Evolutionary conservation across 306 rosid genomes (phyloP), one percentile per base, ranked within the genome.

Genomic region (Morella rubra): DNA sequence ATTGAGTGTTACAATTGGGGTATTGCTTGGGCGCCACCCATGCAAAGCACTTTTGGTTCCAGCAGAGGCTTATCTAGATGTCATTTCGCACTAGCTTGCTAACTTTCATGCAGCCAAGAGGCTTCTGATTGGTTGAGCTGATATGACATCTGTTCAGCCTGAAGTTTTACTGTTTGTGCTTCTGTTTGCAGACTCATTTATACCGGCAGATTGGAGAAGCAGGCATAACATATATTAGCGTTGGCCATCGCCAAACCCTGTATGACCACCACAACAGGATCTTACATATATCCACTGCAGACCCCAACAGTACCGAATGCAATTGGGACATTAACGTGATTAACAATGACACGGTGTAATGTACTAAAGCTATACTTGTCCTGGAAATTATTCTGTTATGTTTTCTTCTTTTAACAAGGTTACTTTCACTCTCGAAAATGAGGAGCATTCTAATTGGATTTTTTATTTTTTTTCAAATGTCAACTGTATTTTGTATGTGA

Each of bases 241-340:
- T 95, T 66, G 97, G 97, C 81, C 99, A 95, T 72, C 83, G 99
- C 40, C 74, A 87, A 59, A 90, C 97, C 76, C 80, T 95, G 18
- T 37, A 59, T 50, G 83, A 81, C 50, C 78, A 83, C 86, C 99
- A 95, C 82, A 76, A 81, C 68, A 87, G 47, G 73, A 77, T 82
- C 75, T 77, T 95, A 60, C 76, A 78, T 73, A 89, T 95, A 77
- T 87, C 90, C 37, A 51, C 93, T 2, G 18, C 72, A 0, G 86
- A 85, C 71, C 73, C 96, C 6, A 50, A 55, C 69, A 50, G 62
- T 20, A 76, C 75, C 52, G 80, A 84, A 59, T 75, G 7, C 64
- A 91, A 91, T 77, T 93, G 98, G 98, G 46, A 72, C 86, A 44
- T 84, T 67, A 95, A 85, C 80, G 68, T 85, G 80, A 70, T 72